These are phyloP conservation scores for Mycena leptocephala DNA, from an alignment of 768 basidiomycete species.

Conservation along the genomic window DNA sequence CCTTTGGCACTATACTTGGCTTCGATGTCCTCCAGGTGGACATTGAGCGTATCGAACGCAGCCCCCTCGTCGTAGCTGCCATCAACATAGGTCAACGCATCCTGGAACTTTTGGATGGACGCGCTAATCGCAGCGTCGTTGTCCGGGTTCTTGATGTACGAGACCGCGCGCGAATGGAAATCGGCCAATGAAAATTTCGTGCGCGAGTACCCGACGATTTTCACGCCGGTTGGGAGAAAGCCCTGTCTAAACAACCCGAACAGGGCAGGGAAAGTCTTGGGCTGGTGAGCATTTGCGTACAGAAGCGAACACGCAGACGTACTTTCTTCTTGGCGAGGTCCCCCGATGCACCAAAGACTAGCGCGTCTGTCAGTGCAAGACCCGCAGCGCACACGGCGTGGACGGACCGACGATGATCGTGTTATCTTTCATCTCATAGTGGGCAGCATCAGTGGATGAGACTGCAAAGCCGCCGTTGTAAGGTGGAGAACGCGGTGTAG, in stretches of 20 bases:
- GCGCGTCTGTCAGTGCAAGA: conserved; percentile 22
- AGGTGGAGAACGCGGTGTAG: no score
- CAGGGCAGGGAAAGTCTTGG: conserved; percentile 94
- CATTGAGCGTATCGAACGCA: conserved; percentile 84
- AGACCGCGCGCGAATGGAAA: conserved; percentile 87
- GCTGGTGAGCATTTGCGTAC: conserved; percentile 9
- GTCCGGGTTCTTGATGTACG: conserved; percentile 87
- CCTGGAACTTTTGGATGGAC: conserved; percentile 89
- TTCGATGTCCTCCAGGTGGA: conserved; percentile 86
- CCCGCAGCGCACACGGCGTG: conserved; percentile 25
- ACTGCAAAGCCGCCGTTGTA: conserved; percentile 44
- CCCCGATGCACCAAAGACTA: conserved; percentile 89
- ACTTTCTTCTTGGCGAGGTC: conserved; percentile 99
- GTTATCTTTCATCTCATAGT: conserved; percentile 87
- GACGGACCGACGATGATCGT: conserved; percentile 89
- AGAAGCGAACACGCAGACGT: neutral
- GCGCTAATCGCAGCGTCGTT: conserved; percentile 70
- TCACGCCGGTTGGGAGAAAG: conserved; percentile 86
- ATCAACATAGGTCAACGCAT: conserved; percentile 83
- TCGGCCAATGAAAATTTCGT: conserved; percentile 95
- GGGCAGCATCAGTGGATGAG: conserved; percentile 87
- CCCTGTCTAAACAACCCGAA: conserved; percentile 89
- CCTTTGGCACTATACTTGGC: conserved; percentile 73
- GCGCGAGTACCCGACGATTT: conserved; percentile 96
- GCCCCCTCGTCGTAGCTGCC: conserved; percentile 91